Percentiles rank a stretch among this genome's conserved stretches.
Conservation (phyloP, 2,329 filamentous ascomycete species). For the Colletotrichum sp. region DNA sequence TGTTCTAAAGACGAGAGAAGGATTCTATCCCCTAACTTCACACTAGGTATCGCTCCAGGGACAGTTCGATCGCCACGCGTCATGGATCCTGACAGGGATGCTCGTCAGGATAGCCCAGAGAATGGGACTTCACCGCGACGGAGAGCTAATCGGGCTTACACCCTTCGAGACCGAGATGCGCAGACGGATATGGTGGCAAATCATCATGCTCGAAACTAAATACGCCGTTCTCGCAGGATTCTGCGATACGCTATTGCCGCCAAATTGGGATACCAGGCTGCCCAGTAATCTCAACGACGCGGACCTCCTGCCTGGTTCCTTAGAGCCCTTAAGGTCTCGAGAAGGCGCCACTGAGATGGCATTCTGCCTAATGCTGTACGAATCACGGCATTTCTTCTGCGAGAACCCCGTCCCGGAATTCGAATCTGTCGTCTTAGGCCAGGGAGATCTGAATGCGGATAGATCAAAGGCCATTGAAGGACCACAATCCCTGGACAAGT, state of each 20-base stretch:
- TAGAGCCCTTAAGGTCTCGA: conserved; percentile 53
- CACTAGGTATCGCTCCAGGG: conserved; percentile 59
- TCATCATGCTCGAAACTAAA: conserved; percentile 11
- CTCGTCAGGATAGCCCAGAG: conserved; percentile 69
- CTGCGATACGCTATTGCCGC: conserved; percentile 61
- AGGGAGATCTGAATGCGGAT: conserved; percentile 42
- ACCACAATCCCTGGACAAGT: conserved; percentile 42
- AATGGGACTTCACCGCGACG: conserved; percentile 70
- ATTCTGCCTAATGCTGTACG: conserved; percentile 43
- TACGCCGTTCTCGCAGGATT: conserved; percentile 31
- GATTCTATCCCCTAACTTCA: conserved; percentile 23
- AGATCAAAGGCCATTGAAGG: conserved; percentile 53
- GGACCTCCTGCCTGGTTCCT: conserved; percentile 56
- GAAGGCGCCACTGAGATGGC: conserved; percentile 47
- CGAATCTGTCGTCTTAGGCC: conserved; percentile 43
- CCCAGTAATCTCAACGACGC: conserved; percentile 65
- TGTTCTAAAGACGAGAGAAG: conserved; percentile 53
- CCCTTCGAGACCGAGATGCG: conserved; percentile 72
- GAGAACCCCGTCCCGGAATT: conserved; percentile 43
- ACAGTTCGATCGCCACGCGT: conserved; percentile 62
- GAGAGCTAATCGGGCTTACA: conserved; percentile 56
- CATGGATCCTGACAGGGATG: conserved; percentile 66
- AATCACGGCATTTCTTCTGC: conserved; percentile 55
- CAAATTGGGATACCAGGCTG: conserved; percentile 44
- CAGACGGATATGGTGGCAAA: conserved; percentile 68